Evolutionary conservation across 768 basidiomycete species (phyloP).

Genomic region (Boletus patriciae): DNA sequence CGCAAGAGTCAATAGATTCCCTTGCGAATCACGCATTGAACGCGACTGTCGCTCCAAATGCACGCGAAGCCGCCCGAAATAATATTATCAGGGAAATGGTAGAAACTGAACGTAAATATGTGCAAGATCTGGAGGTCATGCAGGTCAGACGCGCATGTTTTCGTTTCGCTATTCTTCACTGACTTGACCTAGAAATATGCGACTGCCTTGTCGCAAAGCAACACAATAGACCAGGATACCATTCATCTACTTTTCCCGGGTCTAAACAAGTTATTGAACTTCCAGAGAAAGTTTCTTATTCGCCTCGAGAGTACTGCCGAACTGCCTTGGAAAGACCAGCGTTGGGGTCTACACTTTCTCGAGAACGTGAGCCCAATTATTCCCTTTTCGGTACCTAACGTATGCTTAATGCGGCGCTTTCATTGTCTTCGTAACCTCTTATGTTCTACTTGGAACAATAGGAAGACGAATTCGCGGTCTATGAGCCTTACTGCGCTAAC

Average conservation of each 20-base stretch:
- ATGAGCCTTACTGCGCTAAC: constrained; percentile 97
- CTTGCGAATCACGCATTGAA: constrained; percentile 45
- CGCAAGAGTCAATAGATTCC: constrained; percentile 63
- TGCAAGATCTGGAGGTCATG: constrained; percentile 94
- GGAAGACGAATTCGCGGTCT: constrained; percentile 95
- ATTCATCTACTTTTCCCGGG: constrained; percentile 95
- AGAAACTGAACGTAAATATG: constrained; percentile 94
- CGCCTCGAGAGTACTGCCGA: constrained; percentile 85
- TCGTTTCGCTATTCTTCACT: constrained; percentile 10
- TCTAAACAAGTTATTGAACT: constrained; percentile 92
- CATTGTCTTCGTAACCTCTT: constrained; percentile 39
- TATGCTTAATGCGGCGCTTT: constrained; percentile 41
- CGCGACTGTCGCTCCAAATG: constrained; percentile 46
- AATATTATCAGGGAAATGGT: constrained; percentile 87
- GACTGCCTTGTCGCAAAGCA: constrained; percentile 74
- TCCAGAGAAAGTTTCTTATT: constrained; percentile 92
- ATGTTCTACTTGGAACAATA: constrained; percentile 48
- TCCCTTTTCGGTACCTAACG: constrained; percentile 10
- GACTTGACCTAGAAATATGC: constrained; percentile 74
- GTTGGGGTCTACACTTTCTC: constrained; percentile 84
- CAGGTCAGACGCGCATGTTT: constrained; percentile 57
- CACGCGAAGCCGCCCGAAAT: constrained; percentile 66
- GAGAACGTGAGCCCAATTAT: constrained; percentile 60
- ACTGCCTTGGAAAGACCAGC: constrained; percentile 77
- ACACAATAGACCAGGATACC: constrained; percentile 90